Percentiles rank a stretch among this genome's conserved stretches.
phyloP scores from a whole-genome alignment of 148 eudicot genomes.

The Amaranthus palmeri region DNA sequence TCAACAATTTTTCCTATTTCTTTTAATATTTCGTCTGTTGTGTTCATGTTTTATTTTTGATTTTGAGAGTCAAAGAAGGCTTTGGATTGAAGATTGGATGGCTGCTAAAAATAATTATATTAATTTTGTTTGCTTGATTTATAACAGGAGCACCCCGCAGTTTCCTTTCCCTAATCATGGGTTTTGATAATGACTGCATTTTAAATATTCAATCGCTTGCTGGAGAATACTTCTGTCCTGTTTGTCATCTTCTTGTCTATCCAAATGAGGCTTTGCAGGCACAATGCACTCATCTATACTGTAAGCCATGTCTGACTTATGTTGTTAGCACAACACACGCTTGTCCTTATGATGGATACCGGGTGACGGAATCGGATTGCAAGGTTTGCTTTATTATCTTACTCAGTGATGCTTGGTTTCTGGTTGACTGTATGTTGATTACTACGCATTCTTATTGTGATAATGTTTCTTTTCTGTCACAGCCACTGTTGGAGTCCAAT shows the following conservation, averaged over 20 bases:
- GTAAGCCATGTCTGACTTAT: conserved; percentile 85
- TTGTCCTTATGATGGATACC: conserved; percentile 90
- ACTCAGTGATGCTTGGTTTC: conserved; percentile 1
- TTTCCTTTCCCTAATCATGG: conserved; percentile 45
- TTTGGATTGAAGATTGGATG: no score
- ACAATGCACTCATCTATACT: conserved; percentile 84
- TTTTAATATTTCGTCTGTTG: no score
- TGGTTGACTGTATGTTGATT: conserved; percentile 4
- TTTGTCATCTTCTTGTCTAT: conserved; percentile 86
- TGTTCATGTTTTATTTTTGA: no score
- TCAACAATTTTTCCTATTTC: no score
- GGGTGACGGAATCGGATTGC: conserved; percentile 85
- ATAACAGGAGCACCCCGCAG: neutral
- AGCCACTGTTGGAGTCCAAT: conserved; percentile 83
- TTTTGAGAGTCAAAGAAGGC: no score
- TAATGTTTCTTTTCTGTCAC: conserved; percentile 21
- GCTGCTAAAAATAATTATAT: neutral
- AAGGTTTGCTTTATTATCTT: conserved; percentile 42
- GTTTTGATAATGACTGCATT: conserved; percentile 94
- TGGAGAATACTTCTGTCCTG: conserved; percentile 92
- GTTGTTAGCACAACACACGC: conserved; percentile 67
- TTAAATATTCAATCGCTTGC: conserved; percentile 68
- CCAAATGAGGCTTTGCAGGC: conserved; percentile 89
- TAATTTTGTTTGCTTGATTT: neutral
- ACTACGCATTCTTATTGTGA: conserved; percentile 15